Evolutionary conservation across 2,329 filamentous ascomycete species (phyloP).

Genomic region (Colletotrichum lini): DNA sequence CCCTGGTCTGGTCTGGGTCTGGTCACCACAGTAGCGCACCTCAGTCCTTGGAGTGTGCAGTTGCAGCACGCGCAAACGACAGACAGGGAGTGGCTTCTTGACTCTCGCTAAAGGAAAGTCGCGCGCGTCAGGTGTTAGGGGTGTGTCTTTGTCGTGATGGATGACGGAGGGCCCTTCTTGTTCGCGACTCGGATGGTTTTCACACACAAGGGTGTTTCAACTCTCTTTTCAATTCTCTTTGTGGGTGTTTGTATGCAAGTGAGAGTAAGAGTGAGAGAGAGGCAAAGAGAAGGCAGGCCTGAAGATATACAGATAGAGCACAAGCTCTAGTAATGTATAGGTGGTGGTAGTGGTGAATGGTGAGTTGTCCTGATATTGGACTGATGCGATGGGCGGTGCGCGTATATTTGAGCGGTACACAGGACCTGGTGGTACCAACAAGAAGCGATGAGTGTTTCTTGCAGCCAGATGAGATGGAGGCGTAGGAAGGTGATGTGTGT

Average conservation of each 20-base stretch:
- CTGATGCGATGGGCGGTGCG: slow-evolving; percentile 3
- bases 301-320: neutral
- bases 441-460: neutral
- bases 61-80: slow-evolving; percentile 25
- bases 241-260: neutral
- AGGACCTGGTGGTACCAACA: neutral
- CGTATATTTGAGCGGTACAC: neutral
- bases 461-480: slow-evolving; percentile 4
- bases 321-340: neutral
- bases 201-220: neutral
- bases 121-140: slow-evolving; percentile 13
- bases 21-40: slow-evolving; percentile 41
- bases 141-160: slow-evolving; percentile 35
- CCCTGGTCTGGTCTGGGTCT: slow-evolving; percentile 36
- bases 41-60: slow-evolving; percentile 4
- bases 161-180: neutral
- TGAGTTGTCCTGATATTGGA: slow-evolving; percentile 15
- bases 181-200: slow-evolving; percentile 15
- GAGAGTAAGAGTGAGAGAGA: neutral
- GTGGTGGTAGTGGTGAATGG: neutral
- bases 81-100: slow-evolving; percentile 37
- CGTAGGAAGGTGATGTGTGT: neutral
- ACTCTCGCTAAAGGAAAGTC: slow-evolving; percentile 35
- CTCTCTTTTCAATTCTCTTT: slow-evolving; percentile 10
- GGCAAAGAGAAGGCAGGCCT: neutral